Evolutionary conservation across 768 basidiomycete genomes (phyloP).

Genomic region (Mycena indigotica): DNA sequence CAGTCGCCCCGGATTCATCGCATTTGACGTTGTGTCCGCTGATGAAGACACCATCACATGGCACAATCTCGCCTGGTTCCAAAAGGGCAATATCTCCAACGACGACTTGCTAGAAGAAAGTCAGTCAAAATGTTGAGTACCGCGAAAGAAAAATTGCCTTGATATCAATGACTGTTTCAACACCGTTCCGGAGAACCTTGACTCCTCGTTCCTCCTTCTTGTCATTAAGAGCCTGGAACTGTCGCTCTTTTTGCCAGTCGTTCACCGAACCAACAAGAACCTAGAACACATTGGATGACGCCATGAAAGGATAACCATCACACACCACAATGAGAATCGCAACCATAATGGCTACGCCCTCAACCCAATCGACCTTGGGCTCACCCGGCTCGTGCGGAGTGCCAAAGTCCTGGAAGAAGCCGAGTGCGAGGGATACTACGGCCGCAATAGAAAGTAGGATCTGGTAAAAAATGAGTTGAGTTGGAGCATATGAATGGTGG

Average conservation of each 20-base stretch:
- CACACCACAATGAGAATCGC: slow-evolving; percentile 75
- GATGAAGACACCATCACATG: slow-evolving; percentile 94
- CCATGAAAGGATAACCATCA: not conserved
- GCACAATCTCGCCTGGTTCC: slow-evolving; percentile 94
- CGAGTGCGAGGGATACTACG: slow-evolving; percentile 88
- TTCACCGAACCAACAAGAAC: slow-evolving; percentile 92
- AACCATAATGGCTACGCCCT: slow-evolving; percentile 83
- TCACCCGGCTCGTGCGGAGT: slow-evolving; percentile 55
- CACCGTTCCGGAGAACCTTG: slow-evolving; percentile 76
- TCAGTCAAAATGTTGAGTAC: slow-evolving; percentile 12
- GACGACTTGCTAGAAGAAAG: slow-evolving; percentile 68
- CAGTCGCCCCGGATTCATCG: slow-evolving; percentile 95
- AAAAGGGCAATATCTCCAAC: slow-evolving; percentile 92
- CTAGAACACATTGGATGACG: slow-evolving; percentile 36
- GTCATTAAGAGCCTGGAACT: slow-evolving; percentile 89
- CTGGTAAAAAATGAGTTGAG: slow-evolving; percentile 38
- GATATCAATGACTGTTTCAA: slow-evolving; percentile 75
- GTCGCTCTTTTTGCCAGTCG: slow-evolving; percentile 98
- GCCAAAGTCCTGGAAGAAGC: slow-evolving; percentile 93
- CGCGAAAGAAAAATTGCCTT: slow-evolving; percentile 50
- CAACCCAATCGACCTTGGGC: slow-evolving; percentile 95
- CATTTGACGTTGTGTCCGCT: slow-evolving; percentile 92
- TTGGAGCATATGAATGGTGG: slow-evolving; percentile 7
- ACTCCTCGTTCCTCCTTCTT: slow-evolving; percentile 93
- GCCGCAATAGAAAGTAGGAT: slow-evolving; percentile 91